Base-by-base conservation (phyloP, 192 early-diverging fungal species). In the Umbelopsis isabellina region DNA sequence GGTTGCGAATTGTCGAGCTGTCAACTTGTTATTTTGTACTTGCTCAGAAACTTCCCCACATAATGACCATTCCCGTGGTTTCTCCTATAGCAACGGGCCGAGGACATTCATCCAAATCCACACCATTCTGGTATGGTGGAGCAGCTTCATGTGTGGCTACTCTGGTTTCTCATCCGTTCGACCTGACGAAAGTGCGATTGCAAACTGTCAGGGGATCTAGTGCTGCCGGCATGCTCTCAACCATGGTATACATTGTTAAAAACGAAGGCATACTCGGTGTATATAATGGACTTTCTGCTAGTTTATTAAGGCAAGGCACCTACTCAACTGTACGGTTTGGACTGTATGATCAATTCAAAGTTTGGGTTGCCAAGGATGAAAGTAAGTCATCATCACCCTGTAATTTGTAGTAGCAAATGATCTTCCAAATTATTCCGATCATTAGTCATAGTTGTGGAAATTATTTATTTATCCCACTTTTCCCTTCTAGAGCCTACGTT, bases 101-200 rank as follows among this genome's bases (percentile, higher is more conserved):
- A 61, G 30, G 55, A 13, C 55, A 61, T 6, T 30, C 27, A 16
- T 33, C 25, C 16, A 66, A 66, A 33, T 22, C 65, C 33, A 21
- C 41, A 21, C 77, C 77, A 18, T 79, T 79, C 13, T 79, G 73
- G 72, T 79, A 71, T 68, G 77, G 77, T 37, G 77, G 83, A 30
- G 83, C 81, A 1, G 85, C 88, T 27, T 82, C 86, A 47, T 85
- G 84, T 61, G 27, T 82, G 10, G 86, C 88, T 9, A 81, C 85
- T 20, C 76, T 89, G 23, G 88, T 92, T 35, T 90, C 89, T 1
- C 91, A 97, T 75, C 90, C 92, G 50, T 85, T 97, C 50, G 94
- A 96, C 78, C 85, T 95, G 55, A 84, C 91, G 61, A 97, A 98
- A 79, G 97, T 98, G 33, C 89, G 95, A 23, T 79, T 97, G 49